Base-by-base conservation (phyloP, 208 protist species). In the Acanthamoeba triangularis region DNA sequence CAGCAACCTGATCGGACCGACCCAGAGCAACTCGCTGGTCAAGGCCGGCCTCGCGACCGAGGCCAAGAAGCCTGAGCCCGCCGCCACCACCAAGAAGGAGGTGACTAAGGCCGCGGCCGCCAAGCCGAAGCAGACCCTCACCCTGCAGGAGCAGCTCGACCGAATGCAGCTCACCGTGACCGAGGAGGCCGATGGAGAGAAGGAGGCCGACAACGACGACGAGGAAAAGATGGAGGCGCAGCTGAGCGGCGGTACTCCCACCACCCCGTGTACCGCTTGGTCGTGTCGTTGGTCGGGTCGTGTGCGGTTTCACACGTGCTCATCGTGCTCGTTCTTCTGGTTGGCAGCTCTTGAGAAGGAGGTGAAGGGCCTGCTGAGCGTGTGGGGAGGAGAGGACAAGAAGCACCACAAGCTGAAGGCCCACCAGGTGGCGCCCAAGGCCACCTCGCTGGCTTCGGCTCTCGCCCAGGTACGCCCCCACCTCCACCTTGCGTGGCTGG, bases 401-500 rank as follows among this genome's bases (percentile, higher is more conserved):
- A 54, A 65, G 37, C 2, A 13, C 18, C 18, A 13, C 54, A 65
- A 76, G 59, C 52, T 65, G 18, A 92, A 65, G 85, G 35, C 85
- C 35, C n/a, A 74, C 56, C 85, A 92, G 59, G 37, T 87, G n/a
- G 44, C 44, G 14, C 78, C 78, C 49, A 87, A 87, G 78, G 78
- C 78, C 25, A 87, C 78, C 5, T 87, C 78, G n/a, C 49, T 87
- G 23, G 78, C 78, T 25, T 92, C 85, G 18, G 52, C 85, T 28
- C 85, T 92, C 18, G 59, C 13, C n/a, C 84, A 91, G 41, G 56
- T 72, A 52, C 84, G 30, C 3, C 56, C 23, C 5, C 23, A 25
- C 23, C 23, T 41, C 23, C 5, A 61, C 41, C 35, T 44, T 91
- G 13, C n/a, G 37, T 63, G 11, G 10, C 11, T 25, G 14, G 11